phyloP scores from a whole-genome alignment of 306 rosid species.

The Clitoria ternatea region DNA sequence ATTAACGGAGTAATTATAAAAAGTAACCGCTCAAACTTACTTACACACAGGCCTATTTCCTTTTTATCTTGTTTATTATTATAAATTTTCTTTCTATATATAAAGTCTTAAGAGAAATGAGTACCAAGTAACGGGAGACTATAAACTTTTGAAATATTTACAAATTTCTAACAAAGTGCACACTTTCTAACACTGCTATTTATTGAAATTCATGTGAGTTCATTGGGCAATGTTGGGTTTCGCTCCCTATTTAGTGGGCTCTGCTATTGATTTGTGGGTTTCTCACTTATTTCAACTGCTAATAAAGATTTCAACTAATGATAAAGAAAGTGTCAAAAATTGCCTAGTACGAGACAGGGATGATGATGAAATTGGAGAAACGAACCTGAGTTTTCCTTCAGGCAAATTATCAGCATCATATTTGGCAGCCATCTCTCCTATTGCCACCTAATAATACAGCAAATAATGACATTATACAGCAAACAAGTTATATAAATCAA shows the following conservation, averaged over 20 bases:
- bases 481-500: constrained; percentile 10
- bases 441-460: constrained; percentile 60
- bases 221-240: neutral
- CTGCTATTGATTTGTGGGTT: neutral
- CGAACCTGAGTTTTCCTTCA: constrained; percentile 78
- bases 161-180: too few relatives aligned
- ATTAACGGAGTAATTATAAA: too few relatives aligned
- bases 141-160: too few relatives aligned
- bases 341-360: neutral
- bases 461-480: neutral
- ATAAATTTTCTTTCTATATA: too few relatives aligned
- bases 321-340: too few relatives aligned
- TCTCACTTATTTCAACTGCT: neutral
- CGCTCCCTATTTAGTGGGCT: neutral
- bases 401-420: constrained; percentile 82
- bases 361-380: neutral
- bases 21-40: too few relatives aligned
- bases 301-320: neutral
- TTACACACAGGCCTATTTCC: too few relatives aligned
- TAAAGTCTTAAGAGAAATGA: too few relatives aligned
- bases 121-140: too few relatives aligned
- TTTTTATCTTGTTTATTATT: too few relatives aligned
- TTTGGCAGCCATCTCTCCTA: constrained; percentile 82
- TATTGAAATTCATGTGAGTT: neutral
- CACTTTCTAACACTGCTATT: neutral